phyloP scores from a whole-genome alignment of 768 basidiomycete genomes.

The Russula ochroleuca region DNA sequence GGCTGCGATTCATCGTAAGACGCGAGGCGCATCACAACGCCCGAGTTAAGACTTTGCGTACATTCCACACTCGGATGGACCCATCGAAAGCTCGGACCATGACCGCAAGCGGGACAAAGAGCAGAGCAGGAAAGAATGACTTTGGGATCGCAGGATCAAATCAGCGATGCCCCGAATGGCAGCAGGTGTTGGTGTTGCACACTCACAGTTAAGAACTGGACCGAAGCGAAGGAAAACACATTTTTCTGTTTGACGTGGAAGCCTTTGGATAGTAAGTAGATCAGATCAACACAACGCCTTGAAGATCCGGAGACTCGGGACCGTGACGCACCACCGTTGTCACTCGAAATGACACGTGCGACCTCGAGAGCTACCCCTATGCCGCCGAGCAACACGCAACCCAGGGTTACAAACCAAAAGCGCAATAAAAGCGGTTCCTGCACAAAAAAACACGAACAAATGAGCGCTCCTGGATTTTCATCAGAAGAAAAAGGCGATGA shows the following conservation, averaged over 20 bases:
- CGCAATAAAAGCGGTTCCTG: constrained; percentile 16
- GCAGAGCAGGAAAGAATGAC: constrained; percentile 56
- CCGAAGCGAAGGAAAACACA: constrained; percentile 47
- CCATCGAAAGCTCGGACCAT: constrained; percentile 53
- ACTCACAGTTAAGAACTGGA: constrained; percentile 44
- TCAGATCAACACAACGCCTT: not conserved
- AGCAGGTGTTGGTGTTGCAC: not conserved
- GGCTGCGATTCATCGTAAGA: constrained; percentile 42
- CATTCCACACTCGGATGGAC: constrained; percentile 55
- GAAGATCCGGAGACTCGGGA: not conserved
- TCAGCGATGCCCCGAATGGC: not conserved
- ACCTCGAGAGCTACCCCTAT: constrained; percentile 23
- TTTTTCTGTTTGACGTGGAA: constrained; percentile 50
- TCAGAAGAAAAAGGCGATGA: not conserved
- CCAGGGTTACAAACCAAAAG: constrained; percentile 15
- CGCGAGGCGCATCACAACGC: not conserved
- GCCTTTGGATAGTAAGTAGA: constrained; percentile 36
- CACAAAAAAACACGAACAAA: not conserved
- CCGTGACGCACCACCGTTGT: constrained; percentile 9
- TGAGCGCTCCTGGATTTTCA: too few relatives aligned
- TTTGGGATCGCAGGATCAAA: constrained; percentile 34
- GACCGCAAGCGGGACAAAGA: constrained; percentile 48
- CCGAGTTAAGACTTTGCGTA: constrained; percentile 31
- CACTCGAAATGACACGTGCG: constrained; percentile 6
- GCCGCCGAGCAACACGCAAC: not conserved